Percentiles rank a stretch among this genome's conserved stretches.
These are phyloP conservation scores for Neodidymelliopsis sp. DNA, from an alignment of 2,329 filamentous ascomycete species.

Conservation along the genomic window DNA sequence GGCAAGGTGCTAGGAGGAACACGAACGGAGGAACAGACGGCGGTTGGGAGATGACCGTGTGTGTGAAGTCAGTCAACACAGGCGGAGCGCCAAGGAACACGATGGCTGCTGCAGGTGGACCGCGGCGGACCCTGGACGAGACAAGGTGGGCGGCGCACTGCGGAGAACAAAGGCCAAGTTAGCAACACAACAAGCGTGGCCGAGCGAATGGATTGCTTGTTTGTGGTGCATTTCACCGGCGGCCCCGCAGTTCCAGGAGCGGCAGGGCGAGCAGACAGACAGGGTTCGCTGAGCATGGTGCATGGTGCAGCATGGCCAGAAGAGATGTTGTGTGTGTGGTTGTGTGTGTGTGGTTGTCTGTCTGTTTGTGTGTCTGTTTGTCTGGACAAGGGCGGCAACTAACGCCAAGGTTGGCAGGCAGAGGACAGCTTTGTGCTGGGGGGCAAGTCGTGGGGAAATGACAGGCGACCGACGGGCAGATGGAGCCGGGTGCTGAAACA, in stretches of 20 bases:
- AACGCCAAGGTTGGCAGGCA: too few relatives aligned
- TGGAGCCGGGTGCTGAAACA: conserved; percentile 13
- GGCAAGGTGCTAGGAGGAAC: too few relatives aligned
- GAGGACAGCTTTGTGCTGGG: conserved; percentile 1
- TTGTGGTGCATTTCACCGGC: conserved; percentile 17
- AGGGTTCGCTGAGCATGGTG: background rate
- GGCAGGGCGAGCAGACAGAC: conserved; percentile 2
- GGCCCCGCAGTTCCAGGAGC: conserved; percentile 18
- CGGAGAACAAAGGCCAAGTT: conserved; percentile 10
- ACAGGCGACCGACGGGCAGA: conserved; percentile 11
- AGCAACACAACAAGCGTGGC: conserved; percentile 7
- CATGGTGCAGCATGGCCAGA: too few relatives aligned
- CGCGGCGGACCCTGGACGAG: conserved; percentile 3
- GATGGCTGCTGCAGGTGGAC: conserved; percentile 11
- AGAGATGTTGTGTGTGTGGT: too few relatives aligned
- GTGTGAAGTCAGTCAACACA: too few relatives aligned
- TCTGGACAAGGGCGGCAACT: conserved; percentile 11
- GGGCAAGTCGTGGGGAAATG: conserved; percentile 18
- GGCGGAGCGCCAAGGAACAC: conserved; percentile 1
- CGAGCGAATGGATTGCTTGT: conserved; percentile 14
- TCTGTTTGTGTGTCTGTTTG: conserved; percentile 4
- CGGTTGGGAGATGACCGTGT: too few relatives aligned
- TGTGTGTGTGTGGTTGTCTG: too few relatives aligned
- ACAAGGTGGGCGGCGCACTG: too few relatives aligned
- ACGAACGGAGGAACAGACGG: too few relatives aligned